Base-by-base conservation (phyloP, 2,329 filamentous ascomycete species). In the Dothistroma pini region DNA sequence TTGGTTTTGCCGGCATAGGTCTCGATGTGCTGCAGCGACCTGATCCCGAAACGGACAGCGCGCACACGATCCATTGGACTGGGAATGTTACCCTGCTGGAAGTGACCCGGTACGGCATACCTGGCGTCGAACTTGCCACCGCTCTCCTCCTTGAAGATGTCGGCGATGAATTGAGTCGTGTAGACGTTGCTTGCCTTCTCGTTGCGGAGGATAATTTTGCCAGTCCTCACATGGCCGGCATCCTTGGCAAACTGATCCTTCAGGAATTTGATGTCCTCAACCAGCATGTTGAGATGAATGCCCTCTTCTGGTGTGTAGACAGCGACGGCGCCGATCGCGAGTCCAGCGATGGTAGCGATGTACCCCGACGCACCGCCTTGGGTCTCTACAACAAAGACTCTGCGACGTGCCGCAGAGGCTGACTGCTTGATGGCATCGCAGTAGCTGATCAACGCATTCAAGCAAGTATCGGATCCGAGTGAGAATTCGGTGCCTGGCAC, bases 391-490 rank as follows among this genome's bases (percentile, higher is more conserved):
- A 99, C 93, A 77, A 99, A 99, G 58, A 97, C 93, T 63, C 95
- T 88, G 50, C 95, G 88, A 61, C 95, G 89, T 1, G 92, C 96
- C 1, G 95, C 93, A 1, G 93, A 97, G 0, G 95, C 95, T 1
- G 93, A 97, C 76, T 97, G 95, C 77, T 96, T 92, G 78, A 97
- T 97, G 71, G 93, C 93, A 80, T 99, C 95, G 75, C 93, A 97
- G 78, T 97, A 99, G 68, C 89, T 86, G 65, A 97, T 91, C 44
- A 99, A 83, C 58, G 96, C 92, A 78, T 99, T 99, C 64, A 99
- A 80, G 73, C 95, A 97, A 1, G 95, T 99, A 72, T 99, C 95
- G 34, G 92, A 96, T 49, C 95, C 95, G 51, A 99, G 86, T 1
- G 92, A 97, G 80, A 97, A 97, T 77, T 99, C 95, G 0, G 93